phyloP scores from a whole-genome alignment of 2,329 filamentous ascomycete species.

The Epichloe uncinata region DNA sequence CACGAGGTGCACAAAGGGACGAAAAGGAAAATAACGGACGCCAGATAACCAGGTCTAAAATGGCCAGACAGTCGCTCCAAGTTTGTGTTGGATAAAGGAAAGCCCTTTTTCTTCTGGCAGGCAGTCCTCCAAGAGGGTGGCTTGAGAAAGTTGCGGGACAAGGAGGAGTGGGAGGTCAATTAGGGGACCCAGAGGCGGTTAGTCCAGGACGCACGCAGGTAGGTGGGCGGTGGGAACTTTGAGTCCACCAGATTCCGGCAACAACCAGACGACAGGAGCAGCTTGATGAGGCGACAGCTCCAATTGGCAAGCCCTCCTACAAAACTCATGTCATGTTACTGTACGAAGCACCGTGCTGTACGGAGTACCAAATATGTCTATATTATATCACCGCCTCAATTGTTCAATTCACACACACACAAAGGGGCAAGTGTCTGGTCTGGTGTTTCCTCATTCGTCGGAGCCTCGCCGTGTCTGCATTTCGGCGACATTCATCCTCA shows the following conservation, averaged over 20 bases:
- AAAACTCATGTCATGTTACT: no score
- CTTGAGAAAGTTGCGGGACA: conserved; percentile 7
- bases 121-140: conserved; percentile 4
- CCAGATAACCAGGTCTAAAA: conserved; percentile 3
- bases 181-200: conserved; percentile 6
- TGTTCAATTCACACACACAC: no score
- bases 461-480: no score
- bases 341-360: no score
- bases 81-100: conserved; percentile 4
- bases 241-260: not conserved
- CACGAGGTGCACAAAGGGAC: conserved; percentile 2
- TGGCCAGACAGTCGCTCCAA: conserved; percentile 5
- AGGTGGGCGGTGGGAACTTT: not conserved
- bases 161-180: conserved; percentile 4
- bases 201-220: conserved; percentile 3
- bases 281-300: no score
- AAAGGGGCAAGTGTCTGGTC: no score
- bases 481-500: no score
- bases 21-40: conserved; percentile 5
- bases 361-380: no score
- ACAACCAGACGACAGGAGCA: no score
- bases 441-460: no score
- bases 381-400: no score
- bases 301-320: no score
- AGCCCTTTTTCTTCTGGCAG: conserved; percentile 4